Conservation (phyloP, 2,329 filamentous ascomycete genomes). For the Pezicula neosporulosa region DNA sequence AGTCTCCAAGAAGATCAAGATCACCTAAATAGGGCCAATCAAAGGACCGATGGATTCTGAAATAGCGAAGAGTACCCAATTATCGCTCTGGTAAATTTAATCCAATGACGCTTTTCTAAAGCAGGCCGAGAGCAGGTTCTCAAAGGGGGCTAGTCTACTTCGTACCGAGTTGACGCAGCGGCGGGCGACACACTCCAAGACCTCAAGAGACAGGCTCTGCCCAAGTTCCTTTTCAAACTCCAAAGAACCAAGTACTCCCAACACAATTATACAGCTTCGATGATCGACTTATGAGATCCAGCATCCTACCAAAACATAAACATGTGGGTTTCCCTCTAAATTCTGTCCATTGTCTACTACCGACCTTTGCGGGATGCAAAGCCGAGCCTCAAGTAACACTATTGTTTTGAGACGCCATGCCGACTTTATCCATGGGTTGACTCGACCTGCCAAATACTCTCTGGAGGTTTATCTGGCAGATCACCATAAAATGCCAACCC, state of each 20-base stretch:
- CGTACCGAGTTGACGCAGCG: no score
- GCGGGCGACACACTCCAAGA: no score
- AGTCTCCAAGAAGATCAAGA: not conserved
- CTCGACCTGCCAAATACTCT: not conserved
- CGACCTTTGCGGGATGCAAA: not conserved
- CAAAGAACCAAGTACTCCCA: not conserved
- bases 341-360: not conserved
- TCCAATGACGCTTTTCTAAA: not conserved
- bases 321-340: not conserved
- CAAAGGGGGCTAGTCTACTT: no score
- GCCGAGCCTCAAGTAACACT: not conserved
- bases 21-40: not conserved
- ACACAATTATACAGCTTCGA: not conserved
- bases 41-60: not conserved
- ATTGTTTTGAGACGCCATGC: not conserved
- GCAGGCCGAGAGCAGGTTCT: not conserved
- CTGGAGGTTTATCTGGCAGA: no score
- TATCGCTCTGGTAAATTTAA: not conserved
- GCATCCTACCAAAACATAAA: not conserved
- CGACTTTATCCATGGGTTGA: not conserved
- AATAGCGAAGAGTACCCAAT: not conserved
- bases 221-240: not conserved
- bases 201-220: not conserved
- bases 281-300: conserved; percentile 1
- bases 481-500: no score